These are phyloP conservation scores for Amylostereum chailletii DNA, from an alignment of 1,284 basidiomycete species.

Conservation along the genomic window DNA sequence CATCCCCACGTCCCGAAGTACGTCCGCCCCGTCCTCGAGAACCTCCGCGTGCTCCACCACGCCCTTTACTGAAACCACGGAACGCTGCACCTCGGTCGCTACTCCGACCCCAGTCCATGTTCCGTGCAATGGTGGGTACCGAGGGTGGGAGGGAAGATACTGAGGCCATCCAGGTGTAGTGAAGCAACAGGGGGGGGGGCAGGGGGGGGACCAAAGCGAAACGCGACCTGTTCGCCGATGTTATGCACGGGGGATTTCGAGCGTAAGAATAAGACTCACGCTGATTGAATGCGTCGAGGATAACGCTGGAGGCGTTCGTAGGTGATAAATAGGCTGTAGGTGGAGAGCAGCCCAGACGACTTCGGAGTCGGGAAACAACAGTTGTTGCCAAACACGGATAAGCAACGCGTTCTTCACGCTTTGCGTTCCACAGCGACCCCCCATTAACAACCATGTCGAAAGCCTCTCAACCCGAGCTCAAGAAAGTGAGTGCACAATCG, in stretches of 20 bases:
- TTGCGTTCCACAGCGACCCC: conserved; percentile 5
- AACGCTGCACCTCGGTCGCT: conserved; percentile 43
- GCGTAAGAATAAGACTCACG: too few relatives aligned
- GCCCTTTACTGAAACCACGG: conserved; percentile 23
- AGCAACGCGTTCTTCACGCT: neutral
- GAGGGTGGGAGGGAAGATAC: neutral
- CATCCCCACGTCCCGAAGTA: conserved; percentile 24
- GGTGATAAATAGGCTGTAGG: too few relatives aligned
- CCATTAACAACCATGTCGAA: conserved; percentile 61
- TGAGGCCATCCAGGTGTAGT: neutral
- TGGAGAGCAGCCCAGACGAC: too few relatives aligned
- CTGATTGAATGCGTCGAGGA: too few relatives aligned
- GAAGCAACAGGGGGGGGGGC: too few relatives aligned
- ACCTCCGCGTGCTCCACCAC: conserved; percentile 23
- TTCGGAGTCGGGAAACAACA: neutral
- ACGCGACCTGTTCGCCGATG: too few relatives aligned
- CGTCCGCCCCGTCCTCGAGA: conserved; percentile 28
- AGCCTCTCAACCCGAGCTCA: conserved; percentile 87
- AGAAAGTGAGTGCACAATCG: conserved; percentile 55
- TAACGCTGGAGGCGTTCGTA: too few relatives aligned
- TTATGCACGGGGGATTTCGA: too few relatives aligned
- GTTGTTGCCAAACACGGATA: conserved; percentile 4
- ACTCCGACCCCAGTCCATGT: conserved; percentile 34
- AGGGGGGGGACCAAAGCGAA: too few relatives aligned
- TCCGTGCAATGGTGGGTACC: conserved; percentile 12